Evolutionary conservation across 805 yeast genomes (phyloP), one percentile per base, ranked within the genome.

Genomic region (Candida hispaniensis): DNA sequence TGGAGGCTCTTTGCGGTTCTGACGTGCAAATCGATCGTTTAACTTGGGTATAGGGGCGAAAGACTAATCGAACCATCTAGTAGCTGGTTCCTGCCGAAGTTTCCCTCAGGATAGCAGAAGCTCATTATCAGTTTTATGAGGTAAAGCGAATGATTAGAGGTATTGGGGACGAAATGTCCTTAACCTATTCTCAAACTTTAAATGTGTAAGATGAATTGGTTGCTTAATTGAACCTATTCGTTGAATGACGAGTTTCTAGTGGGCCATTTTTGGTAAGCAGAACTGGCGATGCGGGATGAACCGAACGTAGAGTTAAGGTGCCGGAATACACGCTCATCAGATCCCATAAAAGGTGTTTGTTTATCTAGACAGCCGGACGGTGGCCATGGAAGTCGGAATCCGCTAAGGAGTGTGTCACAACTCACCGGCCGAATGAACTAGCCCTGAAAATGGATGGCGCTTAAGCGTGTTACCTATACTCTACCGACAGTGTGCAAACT

Each of bases 331-430:
- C 61, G 61, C 63, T 57, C 58, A 57, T 58, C 59, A 56, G 60
- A 57, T 58, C 55, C 62, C 63, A 58, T 61, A 59, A 59, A 56
- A 58, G 62, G 63, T 58, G 61, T 58, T 59, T 55, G 61, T 56
- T 54, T 58, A 54, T 55, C 54, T 50, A 59, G 63, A 56, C 56
- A 53, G 60, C 66, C 65, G 69, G 69, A 63, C 69, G 69, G 69
- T 65, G 60, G 71, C 70, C 63, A 52, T 55, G 21, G 10, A 19
- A 19, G 21, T 57, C 55, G 67, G 68, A 61, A 66, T 63, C 68
- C 69, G 67, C 69, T 63, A 64, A 64, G 70, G 69, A 63, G 60
- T 63, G 64, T 58, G 63, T 55, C 53, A 57, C 58, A 56, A 63
- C 68, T 63, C 69, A 65, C 70, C 70, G 67, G 67, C 60, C 60